A percentile compares a stretch with the other conserved stretches of the same genome.
These are phyloP conservation scores for Claviceps digitariae DNA, from an alignment of 2,329 filamentous ascomycete species.

Conservation along the genomic window DNA sequence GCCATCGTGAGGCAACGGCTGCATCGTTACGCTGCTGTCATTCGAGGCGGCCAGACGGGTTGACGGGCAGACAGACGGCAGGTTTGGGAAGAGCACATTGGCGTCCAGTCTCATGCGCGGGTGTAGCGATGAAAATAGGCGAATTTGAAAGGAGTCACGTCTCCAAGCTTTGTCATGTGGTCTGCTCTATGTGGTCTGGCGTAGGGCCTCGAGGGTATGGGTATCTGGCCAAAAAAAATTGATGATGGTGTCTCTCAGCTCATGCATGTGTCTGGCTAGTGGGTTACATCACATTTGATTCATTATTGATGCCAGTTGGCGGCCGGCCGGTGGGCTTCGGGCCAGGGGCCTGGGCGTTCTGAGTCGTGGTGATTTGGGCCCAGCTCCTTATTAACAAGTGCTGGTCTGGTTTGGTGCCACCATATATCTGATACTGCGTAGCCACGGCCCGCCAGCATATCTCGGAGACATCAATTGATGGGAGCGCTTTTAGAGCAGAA, in stretches of 20 bases:
- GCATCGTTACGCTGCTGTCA: neutral
- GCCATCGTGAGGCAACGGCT: constrained; percentile 4
- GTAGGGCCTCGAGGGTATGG: neutral
- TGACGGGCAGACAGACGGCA: neutral
- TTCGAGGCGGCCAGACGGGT: neutral
- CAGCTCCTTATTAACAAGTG: too few species aligned
- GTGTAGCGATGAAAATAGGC: neutral
- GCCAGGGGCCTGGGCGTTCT: neutral
- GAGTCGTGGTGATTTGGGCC: too few species aligned
- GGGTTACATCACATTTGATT: neutral
- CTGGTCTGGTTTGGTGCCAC: too few species aligned
- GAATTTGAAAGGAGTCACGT: neutral
- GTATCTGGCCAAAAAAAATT: too few species aligned
- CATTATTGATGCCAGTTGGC: neutral
- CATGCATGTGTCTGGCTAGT: neutral
- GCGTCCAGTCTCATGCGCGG: neutral
- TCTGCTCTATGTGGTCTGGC: neutral
- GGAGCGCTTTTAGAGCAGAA: too few species aligned
- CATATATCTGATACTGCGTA: too few species aligned
- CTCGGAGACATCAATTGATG: too few species aligned
- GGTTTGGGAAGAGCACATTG: neutral
- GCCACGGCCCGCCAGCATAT: too few species aligned
- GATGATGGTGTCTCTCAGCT: neutral
- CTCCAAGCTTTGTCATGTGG: neutral
- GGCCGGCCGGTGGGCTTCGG: neutral